phyloP scores from a whole-genome alignment of 2,329 filamentous ascomycete species.

The Pyrenophora teres region DNA sequence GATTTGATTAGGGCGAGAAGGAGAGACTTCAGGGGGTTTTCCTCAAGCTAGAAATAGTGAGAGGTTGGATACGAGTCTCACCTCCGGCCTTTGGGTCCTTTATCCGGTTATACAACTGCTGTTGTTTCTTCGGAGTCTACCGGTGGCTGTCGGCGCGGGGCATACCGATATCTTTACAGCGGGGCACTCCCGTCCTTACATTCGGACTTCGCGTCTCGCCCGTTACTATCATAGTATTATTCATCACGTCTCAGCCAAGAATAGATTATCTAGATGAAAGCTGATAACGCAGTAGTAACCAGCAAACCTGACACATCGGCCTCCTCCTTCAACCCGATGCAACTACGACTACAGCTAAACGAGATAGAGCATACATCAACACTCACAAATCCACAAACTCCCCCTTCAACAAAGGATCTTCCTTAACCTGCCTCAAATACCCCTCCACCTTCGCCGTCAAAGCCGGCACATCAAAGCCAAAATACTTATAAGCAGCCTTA shows the following conservation, averaged over 20 bases:
- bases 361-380: background rate
- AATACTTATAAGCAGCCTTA: conserved; percentile 60
- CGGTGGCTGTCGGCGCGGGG: conserved; percentile 8
- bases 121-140: conserved; percentile 1
- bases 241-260: no score
- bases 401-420: conserved; percentile 39
- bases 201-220: no score
- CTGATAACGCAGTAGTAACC: no score
- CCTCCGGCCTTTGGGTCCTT: background rate
- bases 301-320: no score
- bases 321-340: no score
- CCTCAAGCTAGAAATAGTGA: background rate
- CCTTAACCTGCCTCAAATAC: conserved; percentile 45
- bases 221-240: no score
- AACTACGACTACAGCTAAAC: no score
- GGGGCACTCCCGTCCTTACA: background rate
- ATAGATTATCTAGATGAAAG: no score
- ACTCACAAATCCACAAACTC: conserved; percentile 42
- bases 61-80: background rate
- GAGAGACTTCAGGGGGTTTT: background rate
- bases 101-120: no score
- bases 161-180: conserved; percentile 1
- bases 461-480: conserved; percentile 49
- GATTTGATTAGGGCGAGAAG: background rate
- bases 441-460: conserved; percentile 51